Conservation (phyloP, 805 yeast genomes). For the Saccharomyces mikatae region DNA sequence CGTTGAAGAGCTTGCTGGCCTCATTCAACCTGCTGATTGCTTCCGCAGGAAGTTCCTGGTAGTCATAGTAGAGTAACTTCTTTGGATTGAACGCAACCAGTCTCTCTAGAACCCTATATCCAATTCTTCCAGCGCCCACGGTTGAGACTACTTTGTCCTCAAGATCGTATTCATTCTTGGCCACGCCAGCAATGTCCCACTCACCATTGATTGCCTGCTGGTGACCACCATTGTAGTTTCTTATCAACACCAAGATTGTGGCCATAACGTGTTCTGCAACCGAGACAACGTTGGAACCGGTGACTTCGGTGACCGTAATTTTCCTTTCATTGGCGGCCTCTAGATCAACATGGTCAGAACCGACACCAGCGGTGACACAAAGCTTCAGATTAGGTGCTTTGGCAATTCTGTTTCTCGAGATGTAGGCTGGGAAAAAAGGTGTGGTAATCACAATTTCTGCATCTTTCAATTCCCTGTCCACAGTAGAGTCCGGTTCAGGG, state of each 20-base stretch:
- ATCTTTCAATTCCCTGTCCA: conserved; percentile 59
- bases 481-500: conserved; percentile 41
- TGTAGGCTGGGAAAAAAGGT: conserved; percentile 77
- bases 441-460: conserved; percentile 75
- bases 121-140: conserved; percentile 47
- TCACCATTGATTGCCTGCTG: conserved; percentile 51
- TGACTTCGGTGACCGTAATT: conserved; percentile 69
- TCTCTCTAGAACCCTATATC: conserved; percentile 66
- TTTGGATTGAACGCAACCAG: conserved; percentile 65
- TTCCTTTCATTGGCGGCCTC: conserved; percentile 54
- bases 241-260: conserved; percentile 48
- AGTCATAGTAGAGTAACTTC: conserved; percentile 43
- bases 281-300: conserved; percentile 72
- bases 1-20: conserved; percentile 1
- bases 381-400: conserved; percentile 65
- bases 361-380: conserved; percentile 75
- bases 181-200: conserved; percentile 74
- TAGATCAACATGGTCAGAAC: conserved; percentile 73
- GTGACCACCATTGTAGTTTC: conserved; percentile 76
- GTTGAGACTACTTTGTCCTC: conserved; percentile 74
- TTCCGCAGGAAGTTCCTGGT: conserved; percentile 53
- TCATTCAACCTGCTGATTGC: conserved; percentile 47
- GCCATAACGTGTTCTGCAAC: conserved; percentile 40
- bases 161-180: conserved; percentile 65
- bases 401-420: conserved; percentile 56